phyloP scores from a whole-genome alignment of 495 filamentous ascomycete genomes.

The Staphylotrichum longicolle region DNA sequence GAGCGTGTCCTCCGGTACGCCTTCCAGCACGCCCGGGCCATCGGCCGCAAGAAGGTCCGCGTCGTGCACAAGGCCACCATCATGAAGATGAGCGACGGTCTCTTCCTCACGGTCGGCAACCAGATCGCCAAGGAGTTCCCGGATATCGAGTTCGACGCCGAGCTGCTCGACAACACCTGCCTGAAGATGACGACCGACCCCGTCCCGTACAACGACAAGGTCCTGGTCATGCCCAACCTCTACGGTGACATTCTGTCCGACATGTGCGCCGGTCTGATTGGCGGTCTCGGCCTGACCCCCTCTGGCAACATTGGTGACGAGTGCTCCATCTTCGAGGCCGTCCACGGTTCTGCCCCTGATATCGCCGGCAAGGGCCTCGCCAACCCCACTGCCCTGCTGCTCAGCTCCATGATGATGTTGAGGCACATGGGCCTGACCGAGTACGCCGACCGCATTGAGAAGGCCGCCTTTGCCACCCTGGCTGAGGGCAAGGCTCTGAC shows the following conservation, averaged over 20 bases:
- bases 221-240: constrained; percentile 98
- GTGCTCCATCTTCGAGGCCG: constrained; percentile 99
- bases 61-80: constrained; percentile 99
- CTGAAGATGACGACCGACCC: constrained; percentile 96
- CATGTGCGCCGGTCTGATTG: constrained; percentile 98
- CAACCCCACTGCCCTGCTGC: constrained; percentile 90
- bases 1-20: constrained; percentile 94
- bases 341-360: constrained; percentile 96
- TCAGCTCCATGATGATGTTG: constrained; percentile 97
- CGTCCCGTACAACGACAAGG: constrained; percentile 95
- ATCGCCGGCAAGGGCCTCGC: constrained; percentile 94
- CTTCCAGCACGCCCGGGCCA: constrained; percentile 92
- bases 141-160: constrained; percentile 88
- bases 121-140: constrained; percentile 92
- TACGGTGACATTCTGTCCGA: constrained; percentile 99
- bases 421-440: constrained; percentile 92
- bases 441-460: constrained; percentile 85
- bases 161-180: constrained; percentile 98
- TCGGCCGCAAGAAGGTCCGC: constrained; percentile 91
- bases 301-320: constrained; percentile 98
- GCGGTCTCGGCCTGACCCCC: constrained; percentile 93
- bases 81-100: constrained; percentile 99
- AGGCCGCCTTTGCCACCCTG: constrained; percentile 88
- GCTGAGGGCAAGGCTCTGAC: constrained; percentile 95
- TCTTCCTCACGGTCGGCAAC: constrained; percentile 84